Base-by-base conservation (phyloP, 352 stramenopile species). In the Discostella stelligera region DNA sequence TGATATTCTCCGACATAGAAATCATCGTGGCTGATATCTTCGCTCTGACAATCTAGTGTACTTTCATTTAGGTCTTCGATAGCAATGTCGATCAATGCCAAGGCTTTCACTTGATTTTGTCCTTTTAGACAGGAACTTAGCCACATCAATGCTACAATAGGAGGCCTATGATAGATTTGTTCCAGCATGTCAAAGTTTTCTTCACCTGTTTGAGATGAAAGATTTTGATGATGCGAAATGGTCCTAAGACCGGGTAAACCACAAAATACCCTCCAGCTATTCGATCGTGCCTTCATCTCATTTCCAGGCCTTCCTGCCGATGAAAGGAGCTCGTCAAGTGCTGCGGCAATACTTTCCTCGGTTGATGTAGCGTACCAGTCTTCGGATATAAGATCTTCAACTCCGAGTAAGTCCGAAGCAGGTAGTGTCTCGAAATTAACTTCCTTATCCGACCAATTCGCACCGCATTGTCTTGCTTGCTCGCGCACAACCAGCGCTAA, bases 251-350 rank as follows among this genome's bases (percentile, higher is more conserved):
- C 53, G n/a, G 62, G 25, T 11, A 86, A 74, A 59, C 74, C 63
- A 81, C 87, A 92, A 62, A 93, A 91, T 16, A 85, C 66, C 58
- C 80, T 86, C 89, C 89, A 94, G 59, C 85, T 93, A 27, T 82
- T 71, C n/a, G 48, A 65, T 16, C 61, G 71, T 18, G 68, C 39
- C n/a, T 81, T 76, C 14, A 66, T 84, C 0, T 18, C 21, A 59
- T 48, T 39, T 54, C 44, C 78, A 66, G 66, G 75, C 67, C 78
- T 86, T n/a, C 67, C 55, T 39, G 78, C 64, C 23, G 60, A 66
- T 71, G 77, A 82, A 72, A 85, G 60, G 20, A 94, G 53, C 27
- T 90, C 83, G 58, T 91, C 80, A 52, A 94, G 71, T 23, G 87
- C 69, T 66, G 66, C 62, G 44, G 63, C 46, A 52, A 89, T 85